phyloP scores from a whole-genome alignment of 352 stramenopile species.

The Phytophthora cryptogea region DNA sequence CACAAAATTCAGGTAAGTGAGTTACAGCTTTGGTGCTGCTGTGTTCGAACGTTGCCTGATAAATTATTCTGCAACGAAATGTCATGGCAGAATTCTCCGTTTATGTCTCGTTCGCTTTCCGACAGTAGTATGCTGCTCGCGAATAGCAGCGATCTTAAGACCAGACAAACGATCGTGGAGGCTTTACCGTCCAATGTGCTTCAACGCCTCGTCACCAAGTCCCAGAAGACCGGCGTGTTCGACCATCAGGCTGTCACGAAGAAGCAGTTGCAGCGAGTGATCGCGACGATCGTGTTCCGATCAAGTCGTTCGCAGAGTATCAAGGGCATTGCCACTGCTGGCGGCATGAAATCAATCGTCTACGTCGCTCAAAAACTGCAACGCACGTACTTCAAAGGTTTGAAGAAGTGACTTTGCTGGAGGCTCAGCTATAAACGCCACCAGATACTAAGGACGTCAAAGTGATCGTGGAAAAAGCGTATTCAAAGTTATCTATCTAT shows the following conservation, averaged over 20 bases:
- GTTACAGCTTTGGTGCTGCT: background rate
- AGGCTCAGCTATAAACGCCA: no score
- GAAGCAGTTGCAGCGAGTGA: conserved; percentile 67
- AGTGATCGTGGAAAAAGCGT: conserved; percentile 13
- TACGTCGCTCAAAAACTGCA: conserved; percentile 89
- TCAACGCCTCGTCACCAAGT: conserved; percentile 39
- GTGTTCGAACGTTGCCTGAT: conserved; percentile 1
- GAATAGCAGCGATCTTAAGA: conserved; percentile 43
- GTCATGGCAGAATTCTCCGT: conserved; percentile 59
- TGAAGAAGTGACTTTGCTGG: conserved; percentile 16
- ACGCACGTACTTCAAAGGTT: conserved; percentile 73
- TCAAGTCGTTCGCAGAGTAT: conserved; percentile 90
- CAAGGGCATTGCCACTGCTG: conserved; percentile 88
- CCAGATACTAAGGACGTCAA: background rate
- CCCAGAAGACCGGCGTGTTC: conserved; percentile 23
- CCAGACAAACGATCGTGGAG: conserved; percentile 49
- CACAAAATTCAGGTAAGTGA: conserved; percentile 68
- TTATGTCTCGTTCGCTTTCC: conserved; percentile 54
- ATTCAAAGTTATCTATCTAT: conserved; percentile 38
- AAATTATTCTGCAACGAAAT: background rate
- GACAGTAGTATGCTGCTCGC: conserved; percentile 53
- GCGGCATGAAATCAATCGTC: conserved; percentile 74
- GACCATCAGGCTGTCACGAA: conserved; percentile 45
- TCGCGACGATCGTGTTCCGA: conserved; percentile 75
- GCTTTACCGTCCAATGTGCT: conserved; percentile 60